These are phyloP conservation scores for Lentinula raphanica DNA, from an alignment of 768 basidiomycete species.

Conservation along the genomic window DNA sequence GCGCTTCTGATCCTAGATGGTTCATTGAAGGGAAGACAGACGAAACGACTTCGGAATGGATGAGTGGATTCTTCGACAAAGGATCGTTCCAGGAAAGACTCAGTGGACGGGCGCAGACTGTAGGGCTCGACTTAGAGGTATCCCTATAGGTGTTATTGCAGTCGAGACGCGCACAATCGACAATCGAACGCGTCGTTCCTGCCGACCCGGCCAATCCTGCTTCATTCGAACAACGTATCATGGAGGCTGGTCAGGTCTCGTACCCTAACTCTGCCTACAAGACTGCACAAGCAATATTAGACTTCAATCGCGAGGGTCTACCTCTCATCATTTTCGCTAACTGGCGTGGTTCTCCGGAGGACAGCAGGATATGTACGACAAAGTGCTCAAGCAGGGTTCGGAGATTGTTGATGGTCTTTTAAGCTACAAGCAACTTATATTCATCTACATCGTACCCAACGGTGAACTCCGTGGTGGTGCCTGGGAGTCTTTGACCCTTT, in stretches of 20 bases:
- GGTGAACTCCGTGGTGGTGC: conserved; percentile 98
- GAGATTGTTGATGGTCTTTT: conserved; percentile 99
- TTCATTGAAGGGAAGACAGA: conserved; percentile 94
- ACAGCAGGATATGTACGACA: conserved; percentile 99
- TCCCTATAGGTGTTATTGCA: conserved; percentile 96
- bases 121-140: conserved; percentile 95
- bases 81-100: conserved; percentile 98
- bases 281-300: conserved; percentile 98
- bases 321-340: conserved; percentile 99
- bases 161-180: conserved; percentile 98
- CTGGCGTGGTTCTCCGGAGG: conserved; percentile 99
- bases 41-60: conserved; percentile 70
- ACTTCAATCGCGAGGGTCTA: conserved; percentile 94
- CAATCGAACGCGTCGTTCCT: conserved; percentile 92
- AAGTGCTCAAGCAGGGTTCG: conserved; percentile 92
- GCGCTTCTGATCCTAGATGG: conserved; percentile 95
- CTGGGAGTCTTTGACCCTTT: conserved; percentile 98
- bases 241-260: conserved; percentile 99
- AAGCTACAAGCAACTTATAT: conserved; percentile 94
- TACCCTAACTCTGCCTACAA: conserved; percentile 99
- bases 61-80: conserved; percentile 94
- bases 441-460: conserved; percentile 97
- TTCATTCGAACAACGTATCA: conserved; percentile 95
- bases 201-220: conserved; percentile 97
- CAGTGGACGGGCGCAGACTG: conserved; percentile 98